Conservation (phyloP, 2,329 filamentous ascomycete genomes). For the Septoria petroselini region DNA sequence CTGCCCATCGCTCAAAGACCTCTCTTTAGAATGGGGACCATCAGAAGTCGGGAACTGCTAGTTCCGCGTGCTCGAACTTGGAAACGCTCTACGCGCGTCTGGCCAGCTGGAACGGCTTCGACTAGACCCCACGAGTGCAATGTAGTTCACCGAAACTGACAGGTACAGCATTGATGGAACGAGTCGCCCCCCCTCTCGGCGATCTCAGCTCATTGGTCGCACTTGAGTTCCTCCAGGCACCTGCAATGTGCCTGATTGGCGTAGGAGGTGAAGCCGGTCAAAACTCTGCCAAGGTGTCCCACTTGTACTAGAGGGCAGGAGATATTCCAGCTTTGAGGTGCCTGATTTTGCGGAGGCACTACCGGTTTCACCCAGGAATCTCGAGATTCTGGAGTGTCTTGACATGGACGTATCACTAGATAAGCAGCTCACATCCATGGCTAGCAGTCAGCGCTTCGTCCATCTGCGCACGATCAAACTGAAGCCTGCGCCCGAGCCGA, state of each 20-base stretch:
- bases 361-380: neutral
- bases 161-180: constrained; percentile 1
- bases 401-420: too few relatives aligned
- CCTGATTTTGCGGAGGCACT: neutral
- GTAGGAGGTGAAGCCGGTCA: neutral
- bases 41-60: constrained; percentile 8
- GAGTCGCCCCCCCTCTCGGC: constrained; percentile 1
- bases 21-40: constrained; percentile 10
- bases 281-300: too few relatives aligned
- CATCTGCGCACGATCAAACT: too few relatives aligned
- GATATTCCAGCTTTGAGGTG: neutral
- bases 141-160: neutral
- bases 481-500: too few relatives aligned
- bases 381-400: neutral
- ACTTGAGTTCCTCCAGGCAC: constrained; percentile 8
- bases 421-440: too few relatives aligned
- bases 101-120: constrained; percentile 1
- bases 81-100: constrained; percentile 6
- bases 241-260: constrained; percentile 5
- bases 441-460: too few relatives aligned
- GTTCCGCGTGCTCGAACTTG: constrained; percentile 5
- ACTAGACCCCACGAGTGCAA: constrained; percentile 8
- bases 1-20: constrained; percentile 1
- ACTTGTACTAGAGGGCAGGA: too few relatives aligned
- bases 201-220: constrained; percentile 1